phyloP scores from a whole-genome alignment of 768 basidiomycete species.

The Leccinum broughii region DNA sequence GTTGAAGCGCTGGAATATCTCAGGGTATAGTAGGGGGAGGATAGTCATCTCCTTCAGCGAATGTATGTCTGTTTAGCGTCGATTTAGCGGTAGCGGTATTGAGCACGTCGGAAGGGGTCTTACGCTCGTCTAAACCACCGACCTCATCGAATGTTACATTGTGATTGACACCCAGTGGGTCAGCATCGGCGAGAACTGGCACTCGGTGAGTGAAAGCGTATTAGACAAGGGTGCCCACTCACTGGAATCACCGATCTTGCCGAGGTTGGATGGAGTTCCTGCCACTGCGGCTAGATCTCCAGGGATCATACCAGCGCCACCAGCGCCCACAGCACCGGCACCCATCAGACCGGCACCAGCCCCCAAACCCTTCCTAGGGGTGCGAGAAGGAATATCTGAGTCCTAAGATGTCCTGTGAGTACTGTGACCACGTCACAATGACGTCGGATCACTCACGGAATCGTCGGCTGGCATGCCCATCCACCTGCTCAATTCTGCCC shows the following conservation, averaged over 20 bases:
- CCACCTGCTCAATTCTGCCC: slow-evolving; percentile 75
- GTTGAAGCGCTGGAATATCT: slow-evolving; percentile 91
- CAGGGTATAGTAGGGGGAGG: slow-evolving; percentile 91
- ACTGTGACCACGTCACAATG: neutral
- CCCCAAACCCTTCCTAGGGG: slow-evolving; percentile 68
- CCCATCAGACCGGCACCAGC: slow-evolving; percentile 53
- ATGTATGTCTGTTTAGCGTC: slow-evolving; percentile 70
- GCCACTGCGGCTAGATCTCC: slow-evolving; percentile 60
- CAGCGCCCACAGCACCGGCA: slow-evolving; percentile 45
- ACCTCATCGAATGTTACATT: slow-evolving; percentile 97
- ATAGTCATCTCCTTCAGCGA: slow-evolving; percentile 98
- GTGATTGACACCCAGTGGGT: slow-evolving; percentile 91
- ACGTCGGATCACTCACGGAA: slow-evolving; percentile 47
- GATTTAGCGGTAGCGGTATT: slow-evolving; percentile 3
- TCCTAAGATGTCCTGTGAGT: slow-evolving; percentile 45
- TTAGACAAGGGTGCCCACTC: slow-evolving; percentile 26
- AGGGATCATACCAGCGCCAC: slow-evolving; percentile 57
- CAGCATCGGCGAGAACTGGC: slow-evolving; percentile 86
- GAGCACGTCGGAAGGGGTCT: slow-evolving; percentile 25
- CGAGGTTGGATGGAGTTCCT: slow-evolving; percentile 83
- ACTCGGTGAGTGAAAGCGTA: slow-evolving; percentile 11
- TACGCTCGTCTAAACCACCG: slow-evolving; percentile 93
- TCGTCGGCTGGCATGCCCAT: slow-evolving; percentile 75
- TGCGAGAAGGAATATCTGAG: slow-evolving; percentile 67
- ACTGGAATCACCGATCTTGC: slow-evolving; percentile 81